A percentile compares a stretch with the other conserved stretches of the same genome.
These are phyloP conservation scores for Hypoxylon sp. DNA, from an alignment of 2,329 filamentous ascomycete species.

Conservation along the genomic window DNA sequence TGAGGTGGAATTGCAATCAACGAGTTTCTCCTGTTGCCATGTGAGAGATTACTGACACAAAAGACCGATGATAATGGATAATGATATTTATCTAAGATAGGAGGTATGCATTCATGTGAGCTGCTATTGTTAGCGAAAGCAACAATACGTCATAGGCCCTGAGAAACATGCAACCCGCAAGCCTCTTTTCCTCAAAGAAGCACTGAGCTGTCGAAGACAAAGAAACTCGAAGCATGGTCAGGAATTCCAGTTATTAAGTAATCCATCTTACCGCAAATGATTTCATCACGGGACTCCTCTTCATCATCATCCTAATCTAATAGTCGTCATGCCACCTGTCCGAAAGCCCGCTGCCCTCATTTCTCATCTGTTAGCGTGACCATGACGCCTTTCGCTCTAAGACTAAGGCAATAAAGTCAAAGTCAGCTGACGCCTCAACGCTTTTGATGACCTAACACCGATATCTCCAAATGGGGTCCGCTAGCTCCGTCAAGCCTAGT, in stretches of 20 bases:
- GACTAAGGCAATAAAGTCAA: neutral
- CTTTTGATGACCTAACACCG: no score
- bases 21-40: conserved; percentile 13
- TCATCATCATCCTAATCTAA: conserved; percentile 29
- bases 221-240: no score
- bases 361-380: conserved; percentile 20
- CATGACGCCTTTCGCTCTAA: conserved; percentile 6
- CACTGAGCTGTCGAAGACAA: conserved; percentile 1
- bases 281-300: conserved; percentile 31
- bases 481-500: no score
- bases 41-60: neutral
- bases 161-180: conserved; percentile 15
- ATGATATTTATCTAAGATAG: no score
- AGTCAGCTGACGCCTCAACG: conserved; percentile 30
- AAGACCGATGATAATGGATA: conserved; percentile 9
- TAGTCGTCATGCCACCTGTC: conserved; percentile 26
- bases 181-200: neutral
- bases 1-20: conserved; percentile 9
- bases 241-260: conserved; percentile 1
- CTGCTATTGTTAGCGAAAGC: conserved; percentile 1
- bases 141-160: conserved; percentile 25
- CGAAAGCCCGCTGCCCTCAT: conserved; percentile 12
- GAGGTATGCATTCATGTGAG: conserved; percentile 28
- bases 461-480: no score
- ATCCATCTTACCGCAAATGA: conserved; percentile 24